Base-by-base conservation (phyloP, 352 stramenopile species). In the Blastocystis sp. region DNA sequence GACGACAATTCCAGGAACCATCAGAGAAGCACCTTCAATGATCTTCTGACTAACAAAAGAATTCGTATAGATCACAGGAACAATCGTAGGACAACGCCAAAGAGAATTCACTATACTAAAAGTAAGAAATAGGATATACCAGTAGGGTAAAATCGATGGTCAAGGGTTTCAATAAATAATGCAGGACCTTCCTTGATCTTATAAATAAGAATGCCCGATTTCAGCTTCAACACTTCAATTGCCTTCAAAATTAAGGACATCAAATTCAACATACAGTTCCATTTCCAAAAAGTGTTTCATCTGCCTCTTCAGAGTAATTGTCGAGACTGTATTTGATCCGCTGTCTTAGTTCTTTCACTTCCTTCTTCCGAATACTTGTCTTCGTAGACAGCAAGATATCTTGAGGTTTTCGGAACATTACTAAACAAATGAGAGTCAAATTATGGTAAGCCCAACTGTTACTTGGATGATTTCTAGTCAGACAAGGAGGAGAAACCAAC, bases 31-130 rank as follows among this genome's bases (percentile, higher is more conserved):
- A 42, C 73, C 73, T 19, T 68, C 73, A 19, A 84, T 54, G 68
- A 84, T 84, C 53, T 68, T 66, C 48, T 64, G 24, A 27, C 73
- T 84, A 11, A 84, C 73, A 68, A 66, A 84, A 17, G 73, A 84
- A 57, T 84, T 84, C 3, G 73, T 84, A 42, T 84, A 84, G 27
- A 84, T 66, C 17, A 68, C 53, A 33, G 73, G 73, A 68, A 84
- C 73, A 64, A 84, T 66, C 0, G 51, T 51, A 30, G 51, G 51
- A 51, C n/a, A 40, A 54, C 68, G 58, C 73, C 73, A 84, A 15
- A 84, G 73, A 6, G 73, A 15, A 30, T 69, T 66, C 30, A 84
- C 73, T 84, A 84, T 15, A n/a, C 53, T 56, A 68, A 54, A 22
- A 66, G 1, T 1, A 0, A 37, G 19, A 11, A 19, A 37, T n/a